Percentiles rank a stretch among this genome's conserved stretches.
phyloP scores from a whole-genome alignment of 345 rosid species.

The Populus simonii region DNA sequence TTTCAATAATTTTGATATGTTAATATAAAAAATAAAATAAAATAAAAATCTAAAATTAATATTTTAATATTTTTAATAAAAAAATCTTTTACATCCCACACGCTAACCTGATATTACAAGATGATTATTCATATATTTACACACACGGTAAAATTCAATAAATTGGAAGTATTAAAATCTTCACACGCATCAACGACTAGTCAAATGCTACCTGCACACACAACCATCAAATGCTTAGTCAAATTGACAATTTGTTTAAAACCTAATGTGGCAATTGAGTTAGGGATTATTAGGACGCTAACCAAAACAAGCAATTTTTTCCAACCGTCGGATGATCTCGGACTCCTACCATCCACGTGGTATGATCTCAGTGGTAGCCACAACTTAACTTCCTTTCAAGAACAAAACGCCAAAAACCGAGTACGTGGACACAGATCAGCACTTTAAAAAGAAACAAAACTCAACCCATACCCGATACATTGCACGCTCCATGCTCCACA shows the following conservation, averaged over 20 bases:
- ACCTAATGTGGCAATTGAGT: not conserved
- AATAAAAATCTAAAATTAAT: no score
- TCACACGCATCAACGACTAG: not conserved
- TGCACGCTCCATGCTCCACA: not conserved
- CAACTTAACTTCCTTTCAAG: not conserved
- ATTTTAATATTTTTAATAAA: no score
- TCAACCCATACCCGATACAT: not conserved
- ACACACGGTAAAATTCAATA: not conserved
- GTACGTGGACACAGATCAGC: conserved; percentile 39
- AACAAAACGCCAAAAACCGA: not conserved
- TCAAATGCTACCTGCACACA: not conserved
- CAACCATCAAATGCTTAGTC: not conserved
- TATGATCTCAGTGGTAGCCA: not conserved
- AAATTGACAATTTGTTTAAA: no score
- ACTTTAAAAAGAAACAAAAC: not conserved
- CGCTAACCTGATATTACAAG: no score
- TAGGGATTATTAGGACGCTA: not conserved
- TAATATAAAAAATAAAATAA: no score
- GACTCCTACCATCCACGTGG: not conserved
- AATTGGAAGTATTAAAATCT: no score
- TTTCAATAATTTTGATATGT: no score
- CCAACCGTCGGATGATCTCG: not conserved
- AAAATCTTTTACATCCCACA: no score
- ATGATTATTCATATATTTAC: no score
- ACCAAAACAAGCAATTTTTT: not conserved